Conservation (phyloP, 129 eudicot genomes). For the Tagetes patula region DNA sequence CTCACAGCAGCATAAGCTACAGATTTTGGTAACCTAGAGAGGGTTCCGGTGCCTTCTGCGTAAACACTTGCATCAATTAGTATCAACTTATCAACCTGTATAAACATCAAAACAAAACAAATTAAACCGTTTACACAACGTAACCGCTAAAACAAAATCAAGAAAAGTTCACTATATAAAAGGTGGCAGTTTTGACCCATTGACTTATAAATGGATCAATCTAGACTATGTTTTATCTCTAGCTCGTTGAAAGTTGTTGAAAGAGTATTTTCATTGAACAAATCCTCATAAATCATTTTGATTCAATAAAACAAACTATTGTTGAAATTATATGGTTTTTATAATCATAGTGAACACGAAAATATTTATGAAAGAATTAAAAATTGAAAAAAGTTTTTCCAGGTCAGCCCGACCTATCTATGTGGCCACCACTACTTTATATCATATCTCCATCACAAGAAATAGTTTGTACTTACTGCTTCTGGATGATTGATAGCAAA, state of each 20-base stretch:
- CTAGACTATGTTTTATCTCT: neutral
- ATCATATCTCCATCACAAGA: neutral
- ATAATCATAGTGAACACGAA: conserved; percentile 2
- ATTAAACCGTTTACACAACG: conserved; percentile 11
- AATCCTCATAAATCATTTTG: neutral
- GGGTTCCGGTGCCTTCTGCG: conserved; percentile 85
- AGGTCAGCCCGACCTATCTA: neutral
- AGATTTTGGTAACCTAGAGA: conserved; percentile 63
- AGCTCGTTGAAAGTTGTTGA: neutral
- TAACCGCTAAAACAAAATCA: neutral
- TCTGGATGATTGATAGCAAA: conserved; percentile 80
- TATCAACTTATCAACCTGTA: conserved; percentile 86
- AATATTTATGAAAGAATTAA: neutral
- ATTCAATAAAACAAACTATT: neutral
- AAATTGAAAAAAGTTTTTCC: neutral
- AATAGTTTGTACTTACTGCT: conserved; percentile 56
- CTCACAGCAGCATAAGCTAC: conserved; percentile 82
- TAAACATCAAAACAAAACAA: conserved; percentile 1
- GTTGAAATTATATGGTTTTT: neutral
- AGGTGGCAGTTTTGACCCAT: neutral
- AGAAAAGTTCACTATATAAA: neutral
- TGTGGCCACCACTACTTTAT: neutral
- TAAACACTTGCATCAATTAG: conserved; percentile 94
- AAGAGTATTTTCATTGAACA: neutral
- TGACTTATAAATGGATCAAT: neutral